Base-by-base conservation (phyloP, 2,329 filamentous ascomycete species). In the Ambrosiella cleistominuta region DNA sequence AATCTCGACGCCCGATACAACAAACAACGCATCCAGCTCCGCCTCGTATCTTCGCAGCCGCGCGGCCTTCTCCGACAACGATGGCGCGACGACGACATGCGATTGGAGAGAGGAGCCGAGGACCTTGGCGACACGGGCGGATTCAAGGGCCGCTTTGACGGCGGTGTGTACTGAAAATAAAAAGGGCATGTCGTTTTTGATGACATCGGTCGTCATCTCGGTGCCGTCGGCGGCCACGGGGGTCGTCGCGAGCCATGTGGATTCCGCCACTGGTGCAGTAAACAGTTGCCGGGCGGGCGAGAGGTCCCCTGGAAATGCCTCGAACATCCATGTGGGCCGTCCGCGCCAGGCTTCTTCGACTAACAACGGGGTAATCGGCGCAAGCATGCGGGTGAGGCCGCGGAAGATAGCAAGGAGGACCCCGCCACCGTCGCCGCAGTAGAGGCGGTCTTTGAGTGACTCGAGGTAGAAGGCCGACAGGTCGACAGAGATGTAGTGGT, bases 401-500 rank as follows among this genome's bases (percentile, higher is more conserved):
- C 80, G 71, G 61, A 91, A 82, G 57, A 96, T 79, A 36, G 78
- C 75, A 63, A 80, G 77, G 53, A 86, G 70, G 3, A 78, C 74
- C 52, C 85, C 84, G 12, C 78, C 75, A 12, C 79, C 79, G 61
- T 83, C 79, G 37, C 86, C 87, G 51, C 90, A 93, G 72, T 98
- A 98, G 1, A 97, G 74, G 2, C 88, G 78, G 66, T 98, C 93
- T 70, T 98, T 98, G 64, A 90, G 76, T 0, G 86, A 82, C 69
- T 98, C 93, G 59, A 98, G 81, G 68, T 97, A 98, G 69, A 96
- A 95, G 0, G 91, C 85, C 0, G 89, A 96, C 27, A 98, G 76
- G 63, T 96, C 87, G 27, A 77, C 81, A 58, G 82, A 81, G 60
- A 95, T 77, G 83, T 90, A 96, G 62, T 80, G 79, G 69, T 90